phyloP scores from a whole-genome alignment of 371 early-diverging fungal species.

The Mortierella polycephala region DNA sequence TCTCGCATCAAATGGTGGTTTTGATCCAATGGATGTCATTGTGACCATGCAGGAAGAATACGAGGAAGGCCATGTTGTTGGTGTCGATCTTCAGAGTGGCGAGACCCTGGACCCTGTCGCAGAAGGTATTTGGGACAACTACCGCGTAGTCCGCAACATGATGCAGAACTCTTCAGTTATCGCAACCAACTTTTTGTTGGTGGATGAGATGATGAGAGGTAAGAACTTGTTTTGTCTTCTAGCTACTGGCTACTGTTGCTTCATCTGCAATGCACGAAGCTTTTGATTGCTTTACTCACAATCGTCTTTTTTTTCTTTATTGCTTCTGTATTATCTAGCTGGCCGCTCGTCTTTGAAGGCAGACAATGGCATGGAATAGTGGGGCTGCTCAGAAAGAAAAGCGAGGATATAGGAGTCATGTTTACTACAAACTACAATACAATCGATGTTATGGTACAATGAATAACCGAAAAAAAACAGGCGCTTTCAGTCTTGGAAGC shows the following conservation, averaged over 20 bases:
- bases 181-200: conserved; percentile 97
- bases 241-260: not conserved
- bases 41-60: conserved; percentile 94
- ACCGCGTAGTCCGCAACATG: conserved; percentile 96
- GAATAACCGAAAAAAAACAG: not conserved
- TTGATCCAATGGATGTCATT: conserved; percentile 97
- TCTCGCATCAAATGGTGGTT: conserved; percentile 95
- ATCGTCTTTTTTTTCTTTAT: not conserved
- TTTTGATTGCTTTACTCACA: not conserved
- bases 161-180: conserved; percentile 91
- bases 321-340: conserved; percentile 12
- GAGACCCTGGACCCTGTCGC: conserved; percentile 93
- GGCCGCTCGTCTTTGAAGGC: conserved; percentile 51
- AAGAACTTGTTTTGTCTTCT: not conserved
- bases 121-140: conserved; percentile 98
- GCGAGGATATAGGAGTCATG: not conserved
- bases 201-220: conserved; percentile 99
- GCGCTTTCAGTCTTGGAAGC: conserved; percentile 4
- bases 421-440: not conserved
- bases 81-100: conserved; percentile 95
- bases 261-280: too few species aligned
- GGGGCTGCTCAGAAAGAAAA: not conserved
- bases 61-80: conserved; percentile 90
- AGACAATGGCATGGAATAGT: conserved; percentile 48
- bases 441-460: conserved; percentile 3